A percentile compares a stretch with the other conserved stretches of the same genome.
phyloP scores from a whole-genome alignment of 2,329 filamentous ascomycete species.

The Colletotrichum sp. region DNA sequence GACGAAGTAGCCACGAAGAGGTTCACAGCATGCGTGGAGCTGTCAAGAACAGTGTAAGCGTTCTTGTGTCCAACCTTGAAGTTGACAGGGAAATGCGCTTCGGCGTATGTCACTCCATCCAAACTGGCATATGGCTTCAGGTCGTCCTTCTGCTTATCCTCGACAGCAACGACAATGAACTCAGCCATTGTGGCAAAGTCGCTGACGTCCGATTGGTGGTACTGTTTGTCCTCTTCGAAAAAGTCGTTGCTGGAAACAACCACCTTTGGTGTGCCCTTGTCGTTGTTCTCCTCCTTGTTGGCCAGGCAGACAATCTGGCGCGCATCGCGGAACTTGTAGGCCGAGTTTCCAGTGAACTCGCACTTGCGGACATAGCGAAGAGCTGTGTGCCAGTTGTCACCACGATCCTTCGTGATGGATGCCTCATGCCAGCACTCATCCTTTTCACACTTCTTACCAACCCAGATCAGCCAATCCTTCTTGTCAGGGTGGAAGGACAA shows the following conservation, averaged over 20 bases:
- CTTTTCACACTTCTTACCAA: conserved; percentile 73
- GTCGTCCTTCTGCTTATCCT: conserved; percentile 68
- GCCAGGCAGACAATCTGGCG: conserved; percentile 65
- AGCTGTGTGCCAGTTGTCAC: conserved; percentile 78
- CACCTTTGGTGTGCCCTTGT: conserved; percentile 66
- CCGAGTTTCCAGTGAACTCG: conserved; percentile 78
- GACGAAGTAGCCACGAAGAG: conserved; percentile 86
- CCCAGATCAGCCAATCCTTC: conserved; percentile 93
- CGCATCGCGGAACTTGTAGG: conserved; percentile 56
- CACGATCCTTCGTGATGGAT: conserved; percentile 79
- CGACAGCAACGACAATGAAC: conserved; percentile 88
- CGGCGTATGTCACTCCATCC: conserved; percentile 82
- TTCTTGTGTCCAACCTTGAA: conserved; percentile 80
- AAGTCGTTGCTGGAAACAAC: conserved; percentile 82
- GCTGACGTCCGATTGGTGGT: conserved; percentile 73
- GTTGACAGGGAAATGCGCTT: conserved; percentile 84
- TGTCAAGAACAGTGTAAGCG: conserved; percentile 92
- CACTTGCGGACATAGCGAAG: conserved; percentile 80
- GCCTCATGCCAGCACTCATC: conserved; percentile 74
- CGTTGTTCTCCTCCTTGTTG: conserved; percentile 66
- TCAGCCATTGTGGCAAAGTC: conserved; percentile 96
- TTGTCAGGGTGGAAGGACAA: conserved; percentile 84
- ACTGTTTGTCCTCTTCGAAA: conserved; percentile 68
- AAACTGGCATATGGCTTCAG: conserved; percentile 84
- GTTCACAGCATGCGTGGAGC: conserved; percentile 92